Evolutionary conservation across 805 yeast species (phyloP).

Genomic region (Yamadazyma ubonensis): DNA sequence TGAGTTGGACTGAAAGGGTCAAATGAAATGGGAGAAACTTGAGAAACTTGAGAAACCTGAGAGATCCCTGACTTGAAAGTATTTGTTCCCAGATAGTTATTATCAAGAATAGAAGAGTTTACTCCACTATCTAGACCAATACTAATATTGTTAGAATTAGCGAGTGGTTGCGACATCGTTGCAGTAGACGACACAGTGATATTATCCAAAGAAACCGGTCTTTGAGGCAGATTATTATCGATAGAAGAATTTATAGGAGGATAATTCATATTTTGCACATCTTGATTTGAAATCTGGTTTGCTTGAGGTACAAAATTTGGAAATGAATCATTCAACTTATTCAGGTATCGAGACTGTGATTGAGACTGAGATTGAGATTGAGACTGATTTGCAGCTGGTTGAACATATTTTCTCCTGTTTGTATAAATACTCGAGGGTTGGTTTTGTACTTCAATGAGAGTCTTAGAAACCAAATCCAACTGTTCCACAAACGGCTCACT

Average conservation of each 20-base stretch:
- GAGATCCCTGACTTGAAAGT: background rate
- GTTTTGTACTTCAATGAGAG: conserved; percentile 31
- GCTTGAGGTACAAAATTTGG: background rate
- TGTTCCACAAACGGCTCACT: conserved; percentile 36
- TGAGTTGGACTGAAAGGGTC: conserved; percentile 6
- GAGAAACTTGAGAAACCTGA: no score
- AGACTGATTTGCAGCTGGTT: background rate
- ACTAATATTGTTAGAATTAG: background rate
- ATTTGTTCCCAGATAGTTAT: background rate
- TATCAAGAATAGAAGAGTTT: background rate
- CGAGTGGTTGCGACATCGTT: background rate
- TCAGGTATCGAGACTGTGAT: background rate
- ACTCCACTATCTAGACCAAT: background rate
- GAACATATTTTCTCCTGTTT: conserved; percentile 7
- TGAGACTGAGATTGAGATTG: conserved; percentile 1
- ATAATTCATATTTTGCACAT: background rate
- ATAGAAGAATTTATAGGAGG: background rate
- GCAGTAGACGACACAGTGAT: background rate
- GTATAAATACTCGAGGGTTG: conserved; percentile 24
- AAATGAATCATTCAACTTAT: background rate
- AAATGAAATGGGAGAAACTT: conserved; percentile 1
- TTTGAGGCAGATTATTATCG: background rate
- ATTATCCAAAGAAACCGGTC: background rate
- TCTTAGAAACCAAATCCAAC: conserved; percentile 31
- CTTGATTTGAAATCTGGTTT: background rate